These are phyloP conservation scores for peach (Prunus persica) DNA, from an alignment of 306 rosid species.

Conservation along the genomic window Prunus_persica_NCBIv2 NC_034014.1:4874501-4875000, in stretches of 20 bases:
- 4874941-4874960: background rate
- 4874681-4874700: background rate
- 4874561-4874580: background rate
- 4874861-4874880: background rate
- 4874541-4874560: background rate
- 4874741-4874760: background rate
- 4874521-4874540: background rate
- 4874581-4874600: background rate
- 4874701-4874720: background rate
- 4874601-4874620: background rate
- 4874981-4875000: background rate
- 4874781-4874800: background rate
- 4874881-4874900: background rate
- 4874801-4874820: background rate
- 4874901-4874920: background rate
- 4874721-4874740: background rate
- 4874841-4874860: background rate
- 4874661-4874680: background rate
- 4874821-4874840: background rate
- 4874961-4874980: conserved; percentile 22
- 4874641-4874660: background rate
- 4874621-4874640: background rate
- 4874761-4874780: background rate
- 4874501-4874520: background rate
- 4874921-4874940: background rate